These are phyloP conservation scores for Setaria italica DNA, from an alignment of 202 grass and related monocot genomes.

Conservation along the genomic window DNA sequence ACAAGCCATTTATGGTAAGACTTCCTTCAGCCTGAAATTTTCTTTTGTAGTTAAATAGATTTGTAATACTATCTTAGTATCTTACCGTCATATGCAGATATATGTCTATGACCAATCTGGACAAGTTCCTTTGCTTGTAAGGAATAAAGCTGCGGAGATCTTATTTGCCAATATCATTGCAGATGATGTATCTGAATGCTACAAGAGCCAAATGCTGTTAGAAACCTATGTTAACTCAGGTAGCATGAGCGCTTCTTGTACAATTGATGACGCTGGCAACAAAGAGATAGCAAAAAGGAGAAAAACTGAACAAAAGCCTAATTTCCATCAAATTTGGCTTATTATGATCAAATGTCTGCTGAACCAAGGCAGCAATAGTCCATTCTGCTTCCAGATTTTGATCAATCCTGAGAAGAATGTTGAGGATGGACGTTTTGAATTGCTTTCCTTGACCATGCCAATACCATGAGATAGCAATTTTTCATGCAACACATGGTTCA, in stretches of 20 bases:
- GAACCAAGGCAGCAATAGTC: slow-evolving; percentile 59
- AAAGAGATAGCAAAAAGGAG: slow-evolving; percentile 22
- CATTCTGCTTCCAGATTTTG: slow-evolving; percentile 58
- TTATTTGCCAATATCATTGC: slow-evolving; percentile 68
- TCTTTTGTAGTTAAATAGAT: slow-evolving; percentile 7
- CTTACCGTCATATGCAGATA: slow-evolving; percentile 39
- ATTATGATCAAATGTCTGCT: slow-evolving; percentile 59
- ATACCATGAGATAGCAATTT: slow-evolving; percentile 25
- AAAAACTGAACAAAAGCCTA: slow-evolving; percentile 41
- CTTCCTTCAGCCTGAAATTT: not conserved
- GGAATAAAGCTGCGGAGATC: slow-evolving; percentile 68
- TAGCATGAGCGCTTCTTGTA: not conserved
- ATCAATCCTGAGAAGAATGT: slow-evolving; percentile 57
- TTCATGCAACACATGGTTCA: not conserved
- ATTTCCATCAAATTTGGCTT: slow-evolving; percentile 67
- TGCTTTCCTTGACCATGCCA: slow-evolving; percentile 58
- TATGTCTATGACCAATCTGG: slow-evolving; percentile 67
- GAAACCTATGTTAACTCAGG: slow-evolving; percentile 33
- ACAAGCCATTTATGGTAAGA: slow-evolving; percentile 66
- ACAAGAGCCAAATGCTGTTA: slow-evolving; percentile 21
- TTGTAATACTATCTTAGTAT: slow-evolving; percentile 3
- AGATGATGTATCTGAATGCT: slow-evolving; percentile 59
- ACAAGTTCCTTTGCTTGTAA: slow-evolving; percentile 63
- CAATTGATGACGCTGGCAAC: not conserved
- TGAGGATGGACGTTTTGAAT: slow-evolving; percentile 67